phyloP scores from a whole-genome alignment of 1,139 yeast genomes.

The Debaryomycetaceae sp. region DNA sequence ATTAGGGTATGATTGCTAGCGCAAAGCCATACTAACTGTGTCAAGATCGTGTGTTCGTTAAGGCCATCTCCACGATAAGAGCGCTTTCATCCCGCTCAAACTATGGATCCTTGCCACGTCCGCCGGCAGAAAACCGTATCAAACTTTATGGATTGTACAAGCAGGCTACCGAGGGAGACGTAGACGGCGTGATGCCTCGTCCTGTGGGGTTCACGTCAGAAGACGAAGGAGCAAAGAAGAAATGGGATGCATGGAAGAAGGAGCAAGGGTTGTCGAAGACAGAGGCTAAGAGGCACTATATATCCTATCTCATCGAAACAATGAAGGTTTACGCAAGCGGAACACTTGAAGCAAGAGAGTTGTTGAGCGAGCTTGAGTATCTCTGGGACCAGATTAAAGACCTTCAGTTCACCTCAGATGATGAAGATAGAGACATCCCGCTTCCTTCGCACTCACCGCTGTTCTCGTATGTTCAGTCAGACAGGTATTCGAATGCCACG shows the following conservation, averaged over 20 bases:
- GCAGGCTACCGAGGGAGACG: conserved; percentile 87
- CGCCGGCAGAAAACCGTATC: conserved; percentile 72
- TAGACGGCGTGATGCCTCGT: conserved; percentile 61
- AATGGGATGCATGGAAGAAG: conserved; percentile 85
- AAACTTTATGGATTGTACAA: conserved; percentile 77
- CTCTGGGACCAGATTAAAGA: conserved; percentile 76
- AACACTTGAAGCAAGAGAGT: conserved; percentile 64
- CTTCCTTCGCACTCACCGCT: conserved; percentile 39
- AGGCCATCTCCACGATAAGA: conserved; percentile 76
- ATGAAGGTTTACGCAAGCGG: conserved; percentile 71
- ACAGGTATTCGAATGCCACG: conserved; percentile 37
- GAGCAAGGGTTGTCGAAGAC: conserved; percentile 69
- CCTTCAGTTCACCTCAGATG: conserved; percentile 34
- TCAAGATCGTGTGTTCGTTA: conserved; percentile 70
- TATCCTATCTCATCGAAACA: conserved; percentile 65
- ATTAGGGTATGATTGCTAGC: background rate
- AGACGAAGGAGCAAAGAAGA: conserved; percentile 65
- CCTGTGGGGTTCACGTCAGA: conserved; percentile 61
- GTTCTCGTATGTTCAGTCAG: conserved; percentile 36
- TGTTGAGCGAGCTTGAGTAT: conserved; percentile 62
- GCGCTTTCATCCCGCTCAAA: conserved; percentile 68
- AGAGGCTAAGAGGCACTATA: conserved; percentile 73
- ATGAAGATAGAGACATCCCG: conserved; percentile 23
- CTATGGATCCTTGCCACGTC: conserved; percentile 71
- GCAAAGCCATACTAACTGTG: conserved; percentile 13